Percentiles rank a stretch among this genome's conserved stretches.
Evolutionary conservation across 2,329 filamentous ascomycete genomes (phyloP).

Genomic region (Aspergillus aculeatus): DNA sequence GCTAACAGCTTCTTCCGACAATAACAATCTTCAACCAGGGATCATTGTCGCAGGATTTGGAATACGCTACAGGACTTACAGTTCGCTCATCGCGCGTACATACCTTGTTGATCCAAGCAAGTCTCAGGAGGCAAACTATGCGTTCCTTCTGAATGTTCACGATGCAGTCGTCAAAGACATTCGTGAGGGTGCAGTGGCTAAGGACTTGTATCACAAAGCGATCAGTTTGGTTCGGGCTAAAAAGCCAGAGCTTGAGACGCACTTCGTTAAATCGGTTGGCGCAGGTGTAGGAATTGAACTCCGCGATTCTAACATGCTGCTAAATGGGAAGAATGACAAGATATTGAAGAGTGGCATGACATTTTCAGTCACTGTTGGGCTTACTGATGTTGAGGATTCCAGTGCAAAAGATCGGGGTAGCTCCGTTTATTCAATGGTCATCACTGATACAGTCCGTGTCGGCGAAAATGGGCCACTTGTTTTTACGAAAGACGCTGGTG

Average conservation of each 20-base stretch:
- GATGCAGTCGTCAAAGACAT: conserved; percentile 88
- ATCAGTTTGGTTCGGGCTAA: conserved; percentile 76
- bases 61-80: conserved; percentile 93
- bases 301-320: conserved; percentile 74
- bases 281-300: conserved; percentile 91
- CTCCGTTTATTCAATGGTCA: conserved; percentile 81
- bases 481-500: conserved; percentile 90
- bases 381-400: conserved; percentile 84
- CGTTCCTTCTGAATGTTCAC: conserved; percentile 79
- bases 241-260: conserved; percentile 92
- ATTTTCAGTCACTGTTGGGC: conserved; percentile 82
- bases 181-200: conserved; percentile 78
- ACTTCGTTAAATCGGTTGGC: conserved; percentile 90
- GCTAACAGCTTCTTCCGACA: conserved; percentile 73
- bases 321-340: conserved; percentile 83
- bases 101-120: conserved; percentile 98
- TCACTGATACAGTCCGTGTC: conserved; percentile 92
- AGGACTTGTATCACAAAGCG: conserved; percentile 91
- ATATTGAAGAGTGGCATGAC: conserved; percentile 96
- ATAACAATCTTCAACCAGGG: conserved; percentile 81
- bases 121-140: conserved; percentile 91
- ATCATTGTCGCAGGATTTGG: conserved; percentile 92
- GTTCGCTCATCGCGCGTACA: conserved; percentile 85
- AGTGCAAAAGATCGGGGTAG: conserved; percentile 86
- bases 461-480: conserved; percentile 66